Percentiles rank a stretch among this genome's conserved stretches.
These are phyloP conservation scores for Hypholoma sublateritium DNA, from an alignment of 768 basidiomycete species.

Conservation along the genomic window DNA sequence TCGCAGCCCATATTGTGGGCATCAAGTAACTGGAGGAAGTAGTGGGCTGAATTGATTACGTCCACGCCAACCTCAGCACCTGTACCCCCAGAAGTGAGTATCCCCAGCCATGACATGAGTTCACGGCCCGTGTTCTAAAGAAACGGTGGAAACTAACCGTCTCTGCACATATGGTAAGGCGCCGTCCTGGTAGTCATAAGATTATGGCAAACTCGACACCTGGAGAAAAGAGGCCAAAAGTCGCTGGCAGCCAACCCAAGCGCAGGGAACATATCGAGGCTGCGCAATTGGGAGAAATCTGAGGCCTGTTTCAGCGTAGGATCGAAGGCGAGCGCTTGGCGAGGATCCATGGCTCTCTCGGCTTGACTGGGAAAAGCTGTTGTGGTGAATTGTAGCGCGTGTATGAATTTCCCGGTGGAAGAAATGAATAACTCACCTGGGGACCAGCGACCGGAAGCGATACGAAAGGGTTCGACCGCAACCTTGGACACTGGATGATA, in stretches of 20 bases:
- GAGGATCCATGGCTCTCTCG: background rate
- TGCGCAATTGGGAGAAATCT: background rate
- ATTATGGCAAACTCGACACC: background rate
- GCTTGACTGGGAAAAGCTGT: background rate
- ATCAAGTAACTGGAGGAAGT: background rate
- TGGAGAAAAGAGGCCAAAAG: background rate
- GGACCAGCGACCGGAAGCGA: too few relatives aligned
- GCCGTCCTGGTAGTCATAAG: background rate
- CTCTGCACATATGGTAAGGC: background rate
- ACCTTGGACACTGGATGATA: too few relatives aligned
- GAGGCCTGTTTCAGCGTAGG: background rate
- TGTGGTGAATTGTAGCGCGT: background rate
- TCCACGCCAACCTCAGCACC: background rate
- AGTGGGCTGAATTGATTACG: background rate
- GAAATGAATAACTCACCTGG: too few relatives aligned
- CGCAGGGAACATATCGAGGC: background rate
- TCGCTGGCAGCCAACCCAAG: background rate
- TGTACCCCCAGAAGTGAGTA: too few relatives aligned
- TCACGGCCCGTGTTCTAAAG: background rate
- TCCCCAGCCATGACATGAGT: background rate
- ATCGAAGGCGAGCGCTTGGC: background rate
- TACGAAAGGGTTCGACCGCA: too few relatives aligned
- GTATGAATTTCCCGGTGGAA: too few relatives aligned
- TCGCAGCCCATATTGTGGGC: background rate
- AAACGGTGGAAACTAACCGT: background rate